A percentile compares a stretch with the other conserved stretches of the same genome.
phyloP scores from a whole-genome alignment of 2,329 filamentous ascomycete species.

The Metarhizium robertsii region DNA sequence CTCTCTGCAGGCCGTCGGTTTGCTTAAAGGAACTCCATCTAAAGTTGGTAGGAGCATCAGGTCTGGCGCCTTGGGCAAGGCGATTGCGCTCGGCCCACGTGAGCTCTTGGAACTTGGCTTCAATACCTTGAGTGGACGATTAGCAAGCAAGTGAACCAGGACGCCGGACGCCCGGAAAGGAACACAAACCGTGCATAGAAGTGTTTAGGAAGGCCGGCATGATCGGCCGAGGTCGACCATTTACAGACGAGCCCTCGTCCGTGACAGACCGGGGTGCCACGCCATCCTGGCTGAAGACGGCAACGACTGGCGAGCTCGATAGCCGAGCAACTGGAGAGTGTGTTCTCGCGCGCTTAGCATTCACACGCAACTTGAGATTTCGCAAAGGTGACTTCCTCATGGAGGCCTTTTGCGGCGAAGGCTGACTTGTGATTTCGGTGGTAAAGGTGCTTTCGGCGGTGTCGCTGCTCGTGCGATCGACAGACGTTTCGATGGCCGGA shows the following conservation, averaged over 20 bases:
- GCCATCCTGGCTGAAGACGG: slow-evolving; percentile 28
- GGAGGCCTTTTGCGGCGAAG: slow-evolving; percentile 13
- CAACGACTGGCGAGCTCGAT: slow-evolving; percentile 18
- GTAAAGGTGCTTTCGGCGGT: slow-evolving; percentile 14
- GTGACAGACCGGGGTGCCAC: slow-evolving; percentile 16
- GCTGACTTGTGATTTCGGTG: slow-evolving; percentile 2
- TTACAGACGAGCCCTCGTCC: slow-evolving; percentile 6
- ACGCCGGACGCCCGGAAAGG: neutral
- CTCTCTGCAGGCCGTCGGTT: slow-evolving; percentile 18
- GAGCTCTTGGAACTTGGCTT: slow-evolving; percentile 42
- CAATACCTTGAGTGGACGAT: slow-evolving; percentile 29
- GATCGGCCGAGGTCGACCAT: slow-evolving; percentile 12
- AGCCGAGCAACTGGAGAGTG: slow-evolving; percentile 28
- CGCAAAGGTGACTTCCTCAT: slow-evolving; percentile 32
- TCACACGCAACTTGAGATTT: slow-evolving; percentile 33
- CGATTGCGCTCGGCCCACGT: slow-evolving; percentile 44
- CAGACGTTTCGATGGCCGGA: slow-evolving; percentile 31
- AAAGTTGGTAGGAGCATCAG: slow-evolving; percentile 21
- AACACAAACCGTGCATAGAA: slow-evolving; percentile 25
- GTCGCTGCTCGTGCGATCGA: slow-evolving; percentile 23
- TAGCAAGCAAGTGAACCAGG: neutral
- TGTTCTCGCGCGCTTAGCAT: slow-evolving; percentile 35
- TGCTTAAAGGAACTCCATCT: slow-evolving; percentile 28
- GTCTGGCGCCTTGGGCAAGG: slow-evolving; percentile 28
- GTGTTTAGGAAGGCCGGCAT: slow-evolving; percentile 31